phyloP scores from a whole-genome alignment of 1,284 basidiomycete genomes.

The Ceratobasidium sp. region DNA sequence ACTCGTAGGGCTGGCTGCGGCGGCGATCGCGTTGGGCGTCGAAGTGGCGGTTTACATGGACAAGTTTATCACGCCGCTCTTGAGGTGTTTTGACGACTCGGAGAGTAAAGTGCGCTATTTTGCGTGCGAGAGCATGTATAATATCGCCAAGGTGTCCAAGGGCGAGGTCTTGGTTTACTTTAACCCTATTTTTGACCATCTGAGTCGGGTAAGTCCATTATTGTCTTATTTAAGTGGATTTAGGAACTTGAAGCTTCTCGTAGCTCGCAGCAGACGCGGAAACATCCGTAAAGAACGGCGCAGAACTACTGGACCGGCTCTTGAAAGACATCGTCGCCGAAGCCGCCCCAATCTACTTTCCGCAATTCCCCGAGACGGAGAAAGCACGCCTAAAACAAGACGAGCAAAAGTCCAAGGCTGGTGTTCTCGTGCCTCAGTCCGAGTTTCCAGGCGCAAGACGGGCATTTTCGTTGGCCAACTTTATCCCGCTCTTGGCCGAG shows the following conservation, averaged over 20 bases:
- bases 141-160: constrained; percentile 98
- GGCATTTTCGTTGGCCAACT: constrained; percentile 93
- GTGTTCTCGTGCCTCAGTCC: constrained; percentile 73
- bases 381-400: constrained; percentile 60
- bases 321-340: constrained; percentile 99
- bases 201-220: constrained; percentile 83
- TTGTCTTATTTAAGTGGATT: not conserved
- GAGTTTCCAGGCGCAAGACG: constrained; percentile 61
- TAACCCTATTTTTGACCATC: constrained; percentile 96
- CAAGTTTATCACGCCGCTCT: constrained; percentile 88
- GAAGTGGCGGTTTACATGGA: constrained; percentile 95
- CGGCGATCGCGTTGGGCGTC: constrained; percentile 93
- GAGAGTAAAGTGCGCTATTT: constrained; percentile 97
- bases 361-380: constrained; percentile 84
- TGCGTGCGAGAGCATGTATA: constrained; percentile 98
- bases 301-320: constrained; percentile 95
- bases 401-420: constrained; percentile 55
- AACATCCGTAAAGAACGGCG: constrained; percentile 97
- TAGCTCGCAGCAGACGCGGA: constrained; percentile 97
- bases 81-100: constrained; percentile 94
- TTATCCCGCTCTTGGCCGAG: constrained; percentile 93
- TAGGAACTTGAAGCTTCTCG: not conserved
- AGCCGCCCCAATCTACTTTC: constrained; percentile 94
- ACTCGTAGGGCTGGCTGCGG: constrained; percentile 94
- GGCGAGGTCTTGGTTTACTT: constrained; percentile 97